Base-by-base conservation (phyloP, 2,329 filamentous ascomycete species). In the Immersiporthe knoxdaviesiana region DNA sequence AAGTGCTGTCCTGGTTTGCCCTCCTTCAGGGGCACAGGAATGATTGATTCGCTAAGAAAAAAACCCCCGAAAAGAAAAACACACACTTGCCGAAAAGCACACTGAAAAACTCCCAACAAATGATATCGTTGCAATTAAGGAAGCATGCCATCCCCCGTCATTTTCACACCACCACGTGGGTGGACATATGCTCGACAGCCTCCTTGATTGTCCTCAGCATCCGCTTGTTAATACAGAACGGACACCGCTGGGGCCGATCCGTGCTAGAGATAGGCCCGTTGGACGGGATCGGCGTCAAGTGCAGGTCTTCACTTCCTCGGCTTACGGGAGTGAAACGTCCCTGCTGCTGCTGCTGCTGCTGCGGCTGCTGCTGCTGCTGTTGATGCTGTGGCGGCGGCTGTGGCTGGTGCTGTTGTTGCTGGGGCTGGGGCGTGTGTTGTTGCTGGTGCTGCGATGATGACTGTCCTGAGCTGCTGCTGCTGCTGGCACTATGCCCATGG, bases 131-230 rank as follows among this genome's bases (percentile, higher is more conserved):
- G 18, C 18, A n/a, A n/a, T n/a, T n/a, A n/a, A n/a, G n/a, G n/a
- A 16, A n/a, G 44, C 21, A n/a, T n/a, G 18, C n/a, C 44, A 47
- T 47, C 6, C n/a, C n/a, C n/a, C 35, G 8, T 35, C 35, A 39
- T 54, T n/a, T n/a, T 75, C 76, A 86, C 24, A 89, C 85, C 18
- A 88, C 83, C 5, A 89, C 87, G 70, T 89, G 87, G 2, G 86
- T 88, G 14, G 86, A 87, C 81, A 89, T 80, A 74, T 89, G 87
- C 75, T 89, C 87, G 3, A 89, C 86, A 5, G 87, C 85, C 75
- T 89, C 87, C 76, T 87, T 88, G 60, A 89, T 86, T 1, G 82
- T 86, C 24, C 86, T 81, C 65, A 89, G 80, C 86, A 89, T 87
- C 7, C 87, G 82, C 73, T 87, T 84, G 72, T 89, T 89, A 47